These are phyloP conservation scores for Xerophyta viscosa DNA, from an alignment of 106 monocot species.

Conservation along the genomic window DNA sequence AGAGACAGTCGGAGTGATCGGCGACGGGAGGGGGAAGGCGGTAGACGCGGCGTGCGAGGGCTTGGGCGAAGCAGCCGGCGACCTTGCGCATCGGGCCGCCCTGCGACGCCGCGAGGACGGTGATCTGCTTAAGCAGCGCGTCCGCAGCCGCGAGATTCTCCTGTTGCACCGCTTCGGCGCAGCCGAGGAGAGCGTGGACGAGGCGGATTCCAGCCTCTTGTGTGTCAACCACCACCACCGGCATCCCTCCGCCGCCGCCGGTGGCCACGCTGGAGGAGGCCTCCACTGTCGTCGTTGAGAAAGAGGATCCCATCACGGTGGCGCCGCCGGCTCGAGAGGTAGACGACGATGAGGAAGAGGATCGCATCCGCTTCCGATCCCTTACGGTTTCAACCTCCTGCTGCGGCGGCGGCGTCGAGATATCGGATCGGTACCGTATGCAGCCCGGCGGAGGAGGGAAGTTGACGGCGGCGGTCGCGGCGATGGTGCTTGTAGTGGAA, in stretches of 20 bases:
- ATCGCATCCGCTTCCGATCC: slow-evolving; percentile 51
- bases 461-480: slow-evolving; percentile 15
- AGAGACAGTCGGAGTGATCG: slow-evolving; percentile 30
- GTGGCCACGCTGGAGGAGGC: neutral
- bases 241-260: slow-evolving; percentile 5
- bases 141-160: slow-evolving; percentile 61
- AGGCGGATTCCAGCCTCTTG: slow-evolving; percentile 82
- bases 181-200: slow-evolving; percentile 70
- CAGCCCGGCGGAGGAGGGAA: slow-evolving; percentile 15
- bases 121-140: slow-evolving; percentile 65
- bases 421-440: slow-evolving; percentile 10
- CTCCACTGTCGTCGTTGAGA: too few species aligned
- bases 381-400: neutral
- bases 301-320: too few species aligned
- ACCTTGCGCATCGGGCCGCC: slow-evolving; percentile 90
- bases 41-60: slow-evolving; percentile 65
- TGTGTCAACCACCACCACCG: slow-evolving; percentile 55
- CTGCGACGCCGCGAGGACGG: slow-evolving; percentile 53
- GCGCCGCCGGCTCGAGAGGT: slow-evolving; percentile 11
- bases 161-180: slow-evolving; percentile 81
- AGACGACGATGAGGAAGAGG: slow-evolving; percentile 36
- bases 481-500: too few species aligned
- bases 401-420: neutral
- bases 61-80: slow-evolving; percentile 81
- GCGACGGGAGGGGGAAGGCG: slow-evolving; percentile 21